These are phyloP conservation scores for Dothiorella sarmentorum DNA, from an alignment of 2,329 filamentous ascomycete species.

Conservation along the genomic window DNA sequence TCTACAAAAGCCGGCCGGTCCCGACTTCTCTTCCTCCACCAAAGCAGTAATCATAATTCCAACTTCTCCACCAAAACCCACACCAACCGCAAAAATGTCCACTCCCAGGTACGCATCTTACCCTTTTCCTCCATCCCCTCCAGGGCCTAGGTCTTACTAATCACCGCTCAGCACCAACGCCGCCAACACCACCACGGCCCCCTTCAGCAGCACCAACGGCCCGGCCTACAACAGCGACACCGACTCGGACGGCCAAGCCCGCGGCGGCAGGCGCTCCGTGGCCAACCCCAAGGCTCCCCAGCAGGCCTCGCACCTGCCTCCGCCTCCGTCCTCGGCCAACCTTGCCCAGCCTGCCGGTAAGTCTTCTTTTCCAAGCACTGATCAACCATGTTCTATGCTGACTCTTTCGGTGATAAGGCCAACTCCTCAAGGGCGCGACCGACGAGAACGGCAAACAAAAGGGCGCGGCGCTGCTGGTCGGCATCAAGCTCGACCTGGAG, in stretches of 20 bases:
- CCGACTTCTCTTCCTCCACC: background rate
- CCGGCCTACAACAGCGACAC: constrained; percentile 8
- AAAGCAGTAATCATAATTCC: background rate
- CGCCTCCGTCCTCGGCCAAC: background rate
- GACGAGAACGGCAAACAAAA: constrained; percentile 58
- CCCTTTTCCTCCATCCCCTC: background rate
- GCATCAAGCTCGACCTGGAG: constrained; percentile 62
- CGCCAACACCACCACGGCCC: constrained; percentile 2
- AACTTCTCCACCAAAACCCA: background rate
- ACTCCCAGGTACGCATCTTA: background rate
- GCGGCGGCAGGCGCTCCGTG: constrained; percentile 7
- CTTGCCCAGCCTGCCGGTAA: constrained; percentile 7
- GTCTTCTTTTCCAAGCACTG: background rate
- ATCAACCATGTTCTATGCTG: background rate
- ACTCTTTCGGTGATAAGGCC: constrained; percentile 35
- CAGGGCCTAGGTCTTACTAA: background rate
- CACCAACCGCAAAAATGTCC: constrained; percentile 4
- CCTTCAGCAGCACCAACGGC: constrained; percentile 3
- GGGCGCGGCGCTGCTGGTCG: constrained; percentile 56
- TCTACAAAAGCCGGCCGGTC: constrained; percentile 2
- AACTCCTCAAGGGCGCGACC: constrained; percentile 56
- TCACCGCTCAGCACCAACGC: background rate
- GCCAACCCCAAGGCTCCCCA: constrained; percentile 5
- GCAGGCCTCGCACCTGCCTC: background rate
- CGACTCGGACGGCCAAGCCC: constrained; percentile 13